Evolutionary conservation across 441 rosid species (phyloP).

Genomic region (Sinapis alba): DNA sequence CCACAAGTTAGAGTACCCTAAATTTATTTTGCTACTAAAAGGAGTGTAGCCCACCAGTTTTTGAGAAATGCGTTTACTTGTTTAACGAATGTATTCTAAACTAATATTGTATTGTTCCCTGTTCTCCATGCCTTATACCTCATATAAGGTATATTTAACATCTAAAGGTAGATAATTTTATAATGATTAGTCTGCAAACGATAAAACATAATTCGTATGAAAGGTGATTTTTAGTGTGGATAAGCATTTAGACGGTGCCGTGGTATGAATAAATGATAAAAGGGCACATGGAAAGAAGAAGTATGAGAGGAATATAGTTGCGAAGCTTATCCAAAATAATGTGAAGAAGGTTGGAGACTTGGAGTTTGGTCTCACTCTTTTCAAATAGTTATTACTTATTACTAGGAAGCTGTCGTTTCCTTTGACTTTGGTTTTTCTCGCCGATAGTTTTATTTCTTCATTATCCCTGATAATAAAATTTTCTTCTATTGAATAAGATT

Average conservation of each 20-base stretch:
- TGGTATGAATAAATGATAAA: neutral
- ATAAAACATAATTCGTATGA: constrained; percentile 4
- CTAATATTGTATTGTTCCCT: neutral
- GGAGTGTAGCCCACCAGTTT: neutral
- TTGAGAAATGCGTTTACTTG: neutral
- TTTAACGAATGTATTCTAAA: neutral
- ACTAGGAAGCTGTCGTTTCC: constrained; percentile 17
- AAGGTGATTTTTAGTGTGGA: constrained; percentile 5
- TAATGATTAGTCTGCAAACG: neutral
- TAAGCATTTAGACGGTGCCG: constrained; percentile 36
- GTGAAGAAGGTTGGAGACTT: constrained; percentile 22
- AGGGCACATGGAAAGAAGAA: constrained; percentile 29
- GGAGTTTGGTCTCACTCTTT: constrained; percentile 31
- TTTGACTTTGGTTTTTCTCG: constrained; percentile 22
- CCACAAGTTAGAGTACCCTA: too few relatives aligned
- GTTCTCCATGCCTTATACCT: too few relatives aligned
- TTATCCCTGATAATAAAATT: neutral
- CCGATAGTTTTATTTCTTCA: neutral
- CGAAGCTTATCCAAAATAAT: constrained; percentile 32
- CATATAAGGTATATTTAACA: too few relatives aligned
- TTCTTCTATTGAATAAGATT: neutral
- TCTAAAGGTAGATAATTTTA: neutral
- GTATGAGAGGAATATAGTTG: constrained; percentile 28
- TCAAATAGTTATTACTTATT: neutral
- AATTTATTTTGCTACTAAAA: neutral